Evolutionary conservation across 163 green algal species (phyloP).

Genomic region (Chloromonas sp.): DNA sequence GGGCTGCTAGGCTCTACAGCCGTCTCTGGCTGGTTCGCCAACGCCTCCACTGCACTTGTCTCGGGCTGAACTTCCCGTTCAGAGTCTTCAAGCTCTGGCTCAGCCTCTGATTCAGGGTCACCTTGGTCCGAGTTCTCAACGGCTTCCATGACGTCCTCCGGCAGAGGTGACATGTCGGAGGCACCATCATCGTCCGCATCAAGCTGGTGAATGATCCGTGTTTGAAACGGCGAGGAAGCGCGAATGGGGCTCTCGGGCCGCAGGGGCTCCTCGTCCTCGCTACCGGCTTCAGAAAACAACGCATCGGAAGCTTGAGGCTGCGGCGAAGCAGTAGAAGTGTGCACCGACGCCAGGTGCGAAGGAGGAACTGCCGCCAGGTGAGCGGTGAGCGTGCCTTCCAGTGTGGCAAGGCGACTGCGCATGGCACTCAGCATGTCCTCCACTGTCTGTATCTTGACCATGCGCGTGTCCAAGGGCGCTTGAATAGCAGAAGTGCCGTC

Average conservation of each 20-base stretch:
- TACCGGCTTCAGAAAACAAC: background rate
- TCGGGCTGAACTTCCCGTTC: too few relatives aligned
- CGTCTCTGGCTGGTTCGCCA: too few relatives aligned
- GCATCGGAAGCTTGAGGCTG: background rate
- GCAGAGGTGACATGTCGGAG: background rate
- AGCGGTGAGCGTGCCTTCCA: constrained; percentile 24
- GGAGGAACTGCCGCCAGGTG: constrained; percentile 18
- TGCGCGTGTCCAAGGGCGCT: background rate
- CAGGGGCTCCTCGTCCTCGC: background rate
- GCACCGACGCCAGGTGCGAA: background rate
- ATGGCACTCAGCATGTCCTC: constrained; percentile 42
- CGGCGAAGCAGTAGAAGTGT: background rate
- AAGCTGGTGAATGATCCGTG: background rate
- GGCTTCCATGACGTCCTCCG: background rate
- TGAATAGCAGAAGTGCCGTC: background rate
- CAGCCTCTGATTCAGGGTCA: too few relatives aligned
- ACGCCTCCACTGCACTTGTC: too few relatives aligned
- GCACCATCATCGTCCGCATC: background rate
- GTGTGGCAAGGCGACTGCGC: constrained; percentile 27
- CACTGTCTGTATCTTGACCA: constrained; percentile 28
- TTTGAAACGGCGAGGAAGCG: background rate
- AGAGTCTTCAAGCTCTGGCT: too few relatives aligned
- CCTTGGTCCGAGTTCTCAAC: background rate
- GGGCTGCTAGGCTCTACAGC: too few relatives aligned
- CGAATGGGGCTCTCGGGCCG: background rate